Evolutionary conservation across 768 basidiomycete species (phyloP).

Genomic region (Crepidotus variabilis): DNA sequence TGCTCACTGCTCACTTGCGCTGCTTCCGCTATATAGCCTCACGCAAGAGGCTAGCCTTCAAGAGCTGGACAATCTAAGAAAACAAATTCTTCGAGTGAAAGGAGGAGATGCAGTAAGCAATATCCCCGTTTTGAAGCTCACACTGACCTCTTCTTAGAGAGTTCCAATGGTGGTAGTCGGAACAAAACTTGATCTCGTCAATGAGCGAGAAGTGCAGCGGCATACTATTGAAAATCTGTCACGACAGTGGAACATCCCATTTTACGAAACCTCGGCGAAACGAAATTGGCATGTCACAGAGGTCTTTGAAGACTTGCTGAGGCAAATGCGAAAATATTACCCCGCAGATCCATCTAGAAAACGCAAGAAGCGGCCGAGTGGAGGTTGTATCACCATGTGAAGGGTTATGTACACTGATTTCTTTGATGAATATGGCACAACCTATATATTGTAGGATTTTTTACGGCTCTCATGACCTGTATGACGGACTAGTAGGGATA

Average conservation of each 20-base stretch:
- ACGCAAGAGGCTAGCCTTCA: slow-evolving; percentile 79
- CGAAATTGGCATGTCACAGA: slow-evolving; percentile 76
- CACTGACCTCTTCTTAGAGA: slow-evolving; percentile 28
- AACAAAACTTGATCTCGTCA: slow-evolving; percentile 78
- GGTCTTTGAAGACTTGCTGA: slow-evolving; percentile 73
- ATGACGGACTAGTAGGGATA: slow-evolving; percentile 1
- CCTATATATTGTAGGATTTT: background rate
- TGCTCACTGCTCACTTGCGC: slow-evolving; percentile 3
- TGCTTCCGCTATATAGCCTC: slow-evolving; percentile 39
- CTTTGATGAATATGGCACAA: background rate
- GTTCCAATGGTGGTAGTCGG: slow-evolving; percentile 85
- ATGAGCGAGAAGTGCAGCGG: slow-evolving; percentile 75
- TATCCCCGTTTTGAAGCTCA: background rate
- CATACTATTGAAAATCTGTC: slow-evolving; percentile 62
- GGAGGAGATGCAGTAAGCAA: slow-evolving; percentile 56
- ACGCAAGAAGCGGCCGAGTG: slow-evolving; percentile 26
- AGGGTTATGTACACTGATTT: background rate
- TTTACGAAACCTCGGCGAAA: slow-evolving; percentile 89
- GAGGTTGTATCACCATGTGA: slow-evolving; percentile 41
- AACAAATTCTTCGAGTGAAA: slow-evolving; percentile 80
- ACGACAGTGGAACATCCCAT: slow-evolving; percentile 64
- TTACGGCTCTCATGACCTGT: slow-evolving; percentile 4
- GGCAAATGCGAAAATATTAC: slow-evolving; percentile 68
- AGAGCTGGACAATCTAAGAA: slow-evolving; percentile 76
- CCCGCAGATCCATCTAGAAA: slow-evolving; percentile 44